These are phyloP conservation scores for Spergularia azorica DNA, from an alignment of 179 eudicot genomes.

Conservation along the genomic window DNA sequence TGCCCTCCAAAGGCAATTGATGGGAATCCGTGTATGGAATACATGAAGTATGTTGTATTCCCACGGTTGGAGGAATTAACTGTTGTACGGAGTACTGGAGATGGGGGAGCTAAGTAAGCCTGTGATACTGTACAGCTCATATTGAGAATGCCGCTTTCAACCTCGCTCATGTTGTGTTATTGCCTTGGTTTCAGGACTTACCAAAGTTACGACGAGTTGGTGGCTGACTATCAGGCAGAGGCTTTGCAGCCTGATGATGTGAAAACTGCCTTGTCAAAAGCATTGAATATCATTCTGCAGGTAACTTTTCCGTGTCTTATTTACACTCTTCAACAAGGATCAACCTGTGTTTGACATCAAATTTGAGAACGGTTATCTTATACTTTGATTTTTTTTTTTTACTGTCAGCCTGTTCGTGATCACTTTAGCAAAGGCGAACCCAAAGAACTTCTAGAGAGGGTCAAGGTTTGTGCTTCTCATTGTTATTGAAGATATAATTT, in stretches of 20 bases:
- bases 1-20: constrained; percentile 74
- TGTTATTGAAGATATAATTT: no score
- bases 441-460: constrained; percentile 63
- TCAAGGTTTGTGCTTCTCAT: constrained; percentile 58
- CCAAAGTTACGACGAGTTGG: constrained; percentile 59
- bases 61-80: constrained; percentile 82
- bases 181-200: constrained; percentile 49
- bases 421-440: constrained; percentile 66
- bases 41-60: constrained; percentile 66
- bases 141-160: background rate
- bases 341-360: background rate
- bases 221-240: constrained; percentile 67
- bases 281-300: constrained; percentile 77
- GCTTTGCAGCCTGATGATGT: constrained; percentile 72
- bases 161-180: background rate
- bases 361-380: background rate
- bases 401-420: constrained; percentile 79
- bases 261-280: constrained; percentile 74
- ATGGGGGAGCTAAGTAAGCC: constrained; percentile 88
- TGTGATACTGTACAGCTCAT: background rate
- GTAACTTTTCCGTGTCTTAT: constrained; percentile 28
- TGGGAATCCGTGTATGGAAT: constrained; percentile 89
- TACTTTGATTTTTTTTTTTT: background rate
- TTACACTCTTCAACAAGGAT: background rate
- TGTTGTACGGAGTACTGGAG: constrained; percentile 59